Evolutionary conservation across 257 asterid genomes (phyloP).

Genomic region (Handroanthus guayacan): DNA sequence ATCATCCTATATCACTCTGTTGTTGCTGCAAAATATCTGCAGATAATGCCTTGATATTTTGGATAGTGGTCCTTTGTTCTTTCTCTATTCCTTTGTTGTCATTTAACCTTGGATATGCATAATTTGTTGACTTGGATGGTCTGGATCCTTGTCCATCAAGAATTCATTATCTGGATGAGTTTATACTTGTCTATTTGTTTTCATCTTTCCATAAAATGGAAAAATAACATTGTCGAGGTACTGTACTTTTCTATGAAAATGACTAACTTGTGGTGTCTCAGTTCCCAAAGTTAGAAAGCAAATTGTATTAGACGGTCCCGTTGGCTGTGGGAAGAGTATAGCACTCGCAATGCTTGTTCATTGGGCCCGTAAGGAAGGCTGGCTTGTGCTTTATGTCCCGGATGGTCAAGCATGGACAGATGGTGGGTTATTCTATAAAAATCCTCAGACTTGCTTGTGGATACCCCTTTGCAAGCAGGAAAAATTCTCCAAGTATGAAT

Average conservation of each 20-base stretch:
- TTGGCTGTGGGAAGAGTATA: slow-evolving; percentile 92
- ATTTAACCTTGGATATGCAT: not conserved
- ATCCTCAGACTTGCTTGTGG: slow-evolving; percentile 78
- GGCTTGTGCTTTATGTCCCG: slow-evolving; percentile 95
- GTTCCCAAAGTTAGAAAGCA: slow-evolving; percentile 77
- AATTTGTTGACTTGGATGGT: not conserved
- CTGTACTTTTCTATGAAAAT: slow-evolving; percentile 18
- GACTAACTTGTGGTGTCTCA: slow-evolving; percentile 38
- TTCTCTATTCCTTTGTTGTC: slow-evolving; percentile 8
- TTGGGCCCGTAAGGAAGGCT: slow-evolving; percentile 98
- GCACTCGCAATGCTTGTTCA: slow-evolving; percentile 93
- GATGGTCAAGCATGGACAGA: slow-evolving; percentile 91
- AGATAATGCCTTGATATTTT: not conserved
- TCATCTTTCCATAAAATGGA: not conserved
- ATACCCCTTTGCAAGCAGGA: slow-evolving; percentile 92
- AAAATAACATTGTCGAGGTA: slow-evolving; percentile 3
- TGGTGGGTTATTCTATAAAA: slow-evolving; percentile 86
- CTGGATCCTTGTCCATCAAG: slow-evolving; percentile 6
- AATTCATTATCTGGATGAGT: not conserved
- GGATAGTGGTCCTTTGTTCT: not conserved
- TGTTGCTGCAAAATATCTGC: not conserved
- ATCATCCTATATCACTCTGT: slow-evolving; percentile 4
- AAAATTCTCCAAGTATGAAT: slow-evolving; percentile 68
- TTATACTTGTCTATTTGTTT: not conserved
- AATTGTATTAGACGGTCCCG: slow-evolving; percentile 83